These are phyloP conservation scores for Aspergillus sp. DNA, from an alignment of 2,329 filamentous ascomycete genomes.

Conservation along the genomic window DNA sequence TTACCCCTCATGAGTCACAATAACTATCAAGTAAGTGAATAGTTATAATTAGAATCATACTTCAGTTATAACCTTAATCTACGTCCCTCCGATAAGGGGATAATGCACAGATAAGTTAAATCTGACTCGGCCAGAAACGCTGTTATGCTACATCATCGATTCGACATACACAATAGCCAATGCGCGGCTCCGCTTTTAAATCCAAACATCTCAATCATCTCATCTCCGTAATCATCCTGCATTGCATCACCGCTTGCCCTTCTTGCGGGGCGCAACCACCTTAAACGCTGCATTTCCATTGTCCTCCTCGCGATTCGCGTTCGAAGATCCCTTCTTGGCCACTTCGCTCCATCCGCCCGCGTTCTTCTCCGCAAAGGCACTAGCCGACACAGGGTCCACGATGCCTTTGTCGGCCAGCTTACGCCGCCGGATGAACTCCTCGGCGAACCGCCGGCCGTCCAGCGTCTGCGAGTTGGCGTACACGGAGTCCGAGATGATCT, in stretches of 20 bases:
- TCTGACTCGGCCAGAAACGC: no score
- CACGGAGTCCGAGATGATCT: slow-evolving; percentile 85
- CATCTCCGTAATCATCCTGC: background rate
- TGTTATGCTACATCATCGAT: no score
- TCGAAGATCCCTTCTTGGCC: slow-evolving; percentile 78
- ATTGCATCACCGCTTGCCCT: slow-evolving; percentile 65
- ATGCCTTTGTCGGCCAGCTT: slow-evolving; percentile 92
- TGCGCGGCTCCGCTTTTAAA: background rate
- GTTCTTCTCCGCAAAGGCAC: slow-evolving; percentile 54
- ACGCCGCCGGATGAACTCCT: slow-evolving; percentile 91
- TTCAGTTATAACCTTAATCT: no score
- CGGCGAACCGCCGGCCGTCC: slow-evolving; percentile 88
- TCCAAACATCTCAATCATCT: background rate
- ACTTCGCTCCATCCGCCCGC: slow-evolving; percentile 91
- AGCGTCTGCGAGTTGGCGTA: slow-evolving; percentile 86
- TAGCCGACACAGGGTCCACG: slow-evolving; percentile 63
- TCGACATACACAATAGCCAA: background rate
- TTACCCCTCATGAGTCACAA: no score
- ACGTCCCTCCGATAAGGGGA: no score
- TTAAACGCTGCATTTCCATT: slow-evolving; percentile 69
- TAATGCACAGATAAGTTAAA: no score
- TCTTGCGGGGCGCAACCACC: slow-evolving; percentile 90
- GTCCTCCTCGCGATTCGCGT: slow-evolving; percentile 51
- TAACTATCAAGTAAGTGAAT: no score
- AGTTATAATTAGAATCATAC: no score